These are phyloP conservation scores for Fusarium falciforme DNA, from an alignment of 2,329 filamentous ascomycete genomes.

Conservation along the genomic window DNA sequence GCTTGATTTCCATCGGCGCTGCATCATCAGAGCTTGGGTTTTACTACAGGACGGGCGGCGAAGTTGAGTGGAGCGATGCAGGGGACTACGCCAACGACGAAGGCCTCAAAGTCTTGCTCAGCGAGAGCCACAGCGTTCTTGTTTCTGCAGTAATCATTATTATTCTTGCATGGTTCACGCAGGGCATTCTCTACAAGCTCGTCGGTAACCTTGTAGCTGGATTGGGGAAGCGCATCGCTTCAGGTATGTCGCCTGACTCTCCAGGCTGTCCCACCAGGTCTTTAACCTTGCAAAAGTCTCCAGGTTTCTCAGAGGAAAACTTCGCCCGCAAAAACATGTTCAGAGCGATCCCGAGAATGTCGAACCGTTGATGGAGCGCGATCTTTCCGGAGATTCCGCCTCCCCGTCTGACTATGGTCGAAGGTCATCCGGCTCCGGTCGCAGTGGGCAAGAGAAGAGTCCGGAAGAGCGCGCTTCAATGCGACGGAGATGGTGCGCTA, in stretches of 20 bases:
- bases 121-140: constrained; percentile 41
- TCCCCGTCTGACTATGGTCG: neutral
- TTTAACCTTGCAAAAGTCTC: constrained; percentile 25
- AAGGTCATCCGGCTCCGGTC: constrained; percentile 8
- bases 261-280: neutral
- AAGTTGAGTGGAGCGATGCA: constrained; percentile 47
- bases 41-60: constrained; percentile 46
- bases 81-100: constrained; percentile 44
- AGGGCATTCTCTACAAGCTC: constrained; percentile 34
- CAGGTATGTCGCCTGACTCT: constrained; percentile 32
- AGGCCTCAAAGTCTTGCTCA: constrained; percentile 46
- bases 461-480: constrained; percentile 1
- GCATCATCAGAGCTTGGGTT: constrained; percentile 48
- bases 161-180: constrained; percentile 37
- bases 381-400: neutral
- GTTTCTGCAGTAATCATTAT: constrained; percentile 37
- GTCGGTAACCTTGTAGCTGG: constrained; percentile 36
- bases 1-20: constrained; percentile 42
- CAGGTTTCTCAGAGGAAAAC: constrained; percentile 24
- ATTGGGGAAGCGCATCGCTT: constrained; percentile 28
- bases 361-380: constrained; percentile 27
- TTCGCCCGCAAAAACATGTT: constrained; percentile 17
- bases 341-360: constrained; percentile 33
- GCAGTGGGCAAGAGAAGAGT: constrained; percentile 19
- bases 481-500: constrained; percentile 14